Conservation (phyloP, 2,329 filamentous ascomycete genomes). For the Aspergillus fischeri region DNA sequence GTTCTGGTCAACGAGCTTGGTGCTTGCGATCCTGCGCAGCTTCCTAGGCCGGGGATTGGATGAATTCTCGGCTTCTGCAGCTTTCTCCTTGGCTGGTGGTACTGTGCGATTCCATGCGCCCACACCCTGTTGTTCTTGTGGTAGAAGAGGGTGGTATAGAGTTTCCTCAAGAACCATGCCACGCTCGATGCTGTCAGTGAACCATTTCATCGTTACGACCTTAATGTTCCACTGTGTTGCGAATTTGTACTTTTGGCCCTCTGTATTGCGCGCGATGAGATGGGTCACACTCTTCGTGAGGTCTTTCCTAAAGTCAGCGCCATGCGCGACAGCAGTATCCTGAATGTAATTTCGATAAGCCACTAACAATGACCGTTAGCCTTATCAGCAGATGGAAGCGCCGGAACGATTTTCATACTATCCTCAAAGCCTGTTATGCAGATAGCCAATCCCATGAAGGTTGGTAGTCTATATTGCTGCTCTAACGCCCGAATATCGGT, state of each 20-base stretch:
- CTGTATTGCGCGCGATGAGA: slow-evolving; percentile 71
- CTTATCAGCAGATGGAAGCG: not conserved
- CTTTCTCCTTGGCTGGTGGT: slow-evolving; percentile 20
- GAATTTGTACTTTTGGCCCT: slow-evolving; percentile 85
- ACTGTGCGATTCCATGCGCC: slow-evolving; percentile 67
- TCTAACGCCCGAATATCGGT: slow-evolving; percentile 71
- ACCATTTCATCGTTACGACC: slow-evolving; percentile 79
- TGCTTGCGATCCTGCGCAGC: slow-evolving; percentile 80
- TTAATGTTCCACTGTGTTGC: slow-evolving; percentile 79
- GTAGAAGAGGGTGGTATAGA: slow-evolving; percentile 73
- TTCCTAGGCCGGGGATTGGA: slow-evolving; percentile 67
- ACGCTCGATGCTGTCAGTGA: slow-evolving; percentile 73
- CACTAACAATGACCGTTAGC: slow-evolving; percentile 39
- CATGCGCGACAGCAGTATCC: slow-evolving; percentile 62
- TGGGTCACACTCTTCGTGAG: slow-evolving; percentile 83
- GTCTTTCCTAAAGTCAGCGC: slow-evolving; percentile 82
- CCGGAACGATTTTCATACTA: slow-evolving; percentile 39
- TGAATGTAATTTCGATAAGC: slow-evolving; percentile 67
- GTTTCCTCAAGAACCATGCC: slow-evolving; percentile 88
- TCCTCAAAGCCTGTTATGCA: slow-evolving; percentile 69
- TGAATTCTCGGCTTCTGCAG: slow-evolving; percentile 42
- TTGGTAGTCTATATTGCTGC: slow-evolving; percentile 45
- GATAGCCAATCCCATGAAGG: slow-evolving; percentile 53
- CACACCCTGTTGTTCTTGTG: slow-evolving; percentile 65
- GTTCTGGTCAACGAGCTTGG: slow-evolving; percentile 73